phyloP scores from a whole-genome alignment of 164 flowering plant species.

The Magnolia kwangsiensis region DNA sequence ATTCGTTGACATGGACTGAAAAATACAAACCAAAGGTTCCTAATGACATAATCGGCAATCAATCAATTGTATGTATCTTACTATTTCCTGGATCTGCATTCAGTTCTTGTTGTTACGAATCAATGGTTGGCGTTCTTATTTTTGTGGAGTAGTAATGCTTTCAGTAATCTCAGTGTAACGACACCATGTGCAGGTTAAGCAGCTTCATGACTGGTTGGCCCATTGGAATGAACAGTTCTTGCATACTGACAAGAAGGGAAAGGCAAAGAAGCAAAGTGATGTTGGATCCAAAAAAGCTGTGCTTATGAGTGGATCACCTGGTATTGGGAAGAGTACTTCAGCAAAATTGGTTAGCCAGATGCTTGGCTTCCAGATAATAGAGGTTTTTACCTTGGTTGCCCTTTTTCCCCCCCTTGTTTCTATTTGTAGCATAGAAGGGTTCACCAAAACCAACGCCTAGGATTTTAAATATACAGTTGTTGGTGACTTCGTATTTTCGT shows the following conservation, averaged over 20 bases:
- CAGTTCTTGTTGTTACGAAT: conserved; percentile 1
- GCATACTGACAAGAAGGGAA: conserved; percentile 45
- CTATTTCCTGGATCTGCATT: background rate
- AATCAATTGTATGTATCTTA: conserved; percentile 59
- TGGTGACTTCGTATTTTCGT: background rate
- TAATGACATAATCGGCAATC: conserved; percentile 86
- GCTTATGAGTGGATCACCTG: conserved; percentile 85
- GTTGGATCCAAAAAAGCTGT: conserved; percentile 79
- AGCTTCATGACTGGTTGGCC: conserved; percentile 83
- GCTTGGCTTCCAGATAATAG: conserved; percentile 82
- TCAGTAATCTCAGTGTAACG: background rate
- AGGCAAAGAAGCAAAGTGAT: conserved; percentile 71
- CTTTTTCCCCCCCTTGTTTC: background rate
- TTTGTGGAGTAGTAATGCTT: background rate
- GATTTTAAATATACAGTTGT: conserved; percentile 1
- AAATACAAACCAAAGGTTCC: conserved; percentile 84
- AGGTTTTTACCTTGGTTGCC: conserved; percentile 36
- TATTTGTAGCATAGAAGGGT: conserved; percentile 3
- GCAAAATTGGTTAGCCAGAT: conserved; percentile 93
- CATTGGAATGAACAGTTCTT: conserved; percentile 75
- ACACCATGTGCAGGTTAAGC: conserved; percentile 59
- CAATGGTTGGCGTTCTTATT: background rate
- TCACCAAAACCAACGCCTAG: background rate
- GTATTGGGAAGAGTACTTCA: conserved; percentile 92
- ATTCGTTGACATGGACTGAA: conserved; percentile 76